Base-by-base conservation (phyloP, 306 rosid genomes). In the Corylus avellana region DNA sequence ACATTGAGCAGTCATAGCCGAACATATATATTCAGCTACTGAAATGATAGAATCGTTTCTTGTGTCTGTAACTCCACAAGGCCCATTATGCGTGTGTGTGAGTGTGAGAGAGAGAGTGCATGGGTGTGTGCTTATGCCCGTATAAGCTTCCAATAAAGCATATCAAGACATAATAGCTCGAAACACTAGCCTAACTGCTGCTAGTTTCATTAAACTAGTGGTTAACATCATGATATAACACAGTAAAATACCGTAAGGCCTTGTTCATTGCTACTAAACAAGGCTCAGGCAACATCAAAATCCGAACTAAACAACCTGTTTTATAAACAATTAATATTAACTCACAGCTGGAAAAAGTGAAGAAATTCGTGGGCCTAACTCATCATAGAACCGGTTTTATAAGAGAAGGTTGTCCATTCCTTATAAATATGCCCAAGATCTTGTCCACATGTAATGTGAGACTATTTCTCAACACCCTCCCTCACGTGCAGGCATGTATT, bases 161-260 rank as follows among this genome's bases (percentile, higher is more conserved):
- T 58, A 37, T 61, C 25, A 20, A 54, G 63, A 35, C 69, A 42
- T 42, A 42, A 47, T 64, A 4, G 35, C n/a, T 42, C 46, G 17
- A 70, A 56, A 64, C 25, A 9, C 49, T 22, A 72, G 42, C 32
- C 75, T 13, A 12, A 5, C 8, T 1, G 18, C 3, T 56, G 61
- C 32, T 55, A 37, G 29, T 47, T 13, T 82, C 62, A 51, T 74
- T 32, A 42, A 58, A 5, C 8, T 12, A 70, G 62, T 48, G 48
- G 76, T 51, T 20, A 71, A 74, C 42, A 70, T 80, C 83, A 77
- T 69, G 37, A 63, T 62, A 59, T 67, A 62, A 68, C 9, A 42
- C 17, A 42, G 72, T 3, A 68, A 29, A 62, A 68, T 18, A 42
- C 17, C 9, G 72, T 3, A 68, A 29, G 51, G 32, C 72, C 72